These are phyloP conservation scores for Acrasis kona DNA, from an alignment of 78 protist genomes.

Conservation along the genomic window DNA sequence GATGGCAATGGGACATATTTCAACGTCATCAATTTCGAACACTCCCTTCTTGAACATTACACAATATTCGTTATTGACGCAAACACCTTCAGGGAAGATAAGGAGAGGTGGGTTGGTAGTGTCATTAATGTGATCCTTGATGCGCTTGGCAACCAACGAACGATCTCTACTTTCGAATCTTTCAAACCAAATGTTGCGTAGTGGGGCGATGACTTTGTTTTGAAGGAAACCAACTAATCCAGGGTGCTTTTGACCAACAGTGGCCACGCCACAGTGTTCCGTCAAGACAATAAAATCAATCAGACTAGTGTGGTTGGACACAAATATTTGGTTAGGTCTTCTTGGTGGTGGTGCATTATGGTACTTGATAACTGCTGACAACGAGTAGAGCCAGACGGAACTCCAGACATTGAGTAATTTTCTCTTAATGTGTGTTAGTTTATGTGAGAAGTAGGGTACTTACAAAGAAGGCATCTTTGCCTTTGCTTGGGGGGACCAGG, in stretches of 20 bases:
- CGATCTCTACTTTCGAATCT: conserved; percentile 52
- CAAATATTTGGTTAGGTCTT: conserved; percentile 52
- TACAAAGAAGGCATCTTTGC: background rate
- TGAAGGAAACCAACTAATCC: conserved; percentile 71
- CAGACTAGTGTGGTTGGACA: conserved; percentile 81
- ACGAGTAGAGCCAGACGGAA: conserved; percentile 36
- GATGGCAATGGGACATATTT: conserved; percentile 79
- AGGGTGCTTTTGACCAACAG: conserved; percentile 66
- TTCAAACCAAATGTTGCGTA: conserved; percentile 74
- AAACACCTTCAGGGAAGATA: conserved; percentile 84
- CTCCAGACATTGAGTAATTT: background rate
- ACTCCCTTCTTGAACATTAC: conserved; percentile 85
- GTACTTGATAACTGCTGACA: conserved; percentile 38
- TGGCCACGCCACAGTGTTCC: conserved; percentile 24
- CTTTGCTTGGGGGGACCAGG: background rate
- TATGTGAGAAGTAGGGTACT: background rate
- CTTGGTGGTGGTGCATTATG: conserved; percentile 27
- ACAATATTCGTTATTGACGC: conserved; percentile 77
- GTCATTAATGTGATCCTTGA: conserved; percentile 45
- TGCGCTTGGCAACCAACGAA: conserved; percentile 17
- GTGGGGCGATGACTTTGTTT: conserved; percentile 26
- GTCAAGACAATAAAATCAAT: conserved; percentile 59
- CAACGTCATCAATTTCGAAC: conserved; percentile 67
- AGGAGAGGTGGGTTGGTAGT: conserved; percentile 52
- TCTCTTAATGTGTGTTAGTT: background rate